Base-by-base conservation (phyloP, 1,284 basidiomycete genomes). In the Cryptococcus wingfieldii region DNA sequence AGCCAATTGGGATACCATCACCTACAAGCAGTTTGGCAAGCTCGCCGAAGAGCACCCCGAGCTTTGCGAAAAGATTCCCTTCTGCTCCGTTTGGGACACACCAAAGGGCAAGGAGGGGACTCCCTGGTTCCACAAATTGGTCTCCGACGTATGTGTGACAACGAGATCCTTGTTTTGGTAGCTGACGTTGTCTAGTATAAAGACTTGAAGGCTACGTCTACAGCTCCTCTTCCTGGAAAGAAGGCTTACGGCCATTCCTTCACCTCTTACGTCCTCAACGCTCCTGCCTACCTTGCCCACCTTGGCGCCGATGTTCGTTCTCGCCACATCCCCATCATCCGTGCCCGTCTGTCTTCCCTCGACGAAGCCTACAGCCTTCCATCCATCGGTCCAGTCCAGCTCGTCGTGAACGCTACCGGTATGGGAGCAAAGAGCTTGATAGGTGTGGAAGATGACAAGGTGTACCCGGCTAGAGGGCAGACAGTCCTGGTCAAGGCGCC, bases 51-150 rank as follows among this genome's bases (percentile, higher is more conserved):
- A 81, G 58, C 62, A 80, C 52, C 67, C 71, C 6, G 66, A 65
- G 51, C 58, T 70, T 25, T 67, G 62, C 48, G 62, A 82, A 79
- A 77, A 75, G 64, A 75, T 83, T 18, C 79, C 80, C 2, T 79
- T 79, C 49, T 77, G 61, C 54, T 67, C 81, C 39, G 81, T 80
- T 55, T 78, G 71, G 56, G 58, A 57, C 27, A 68, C 68, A 19
- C 69, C 62, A 10, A 64, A 64, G 18, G 59, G 59, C 31, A 63
- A 69, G 27, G 61, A 44, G 9, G 70, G 76, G 7, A 64, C 69
- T 10, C 60, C 80, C 4, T 84, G 83, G 83, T 86, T 80, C 76
- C 72, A 75, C 57, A 75, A 80, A 48, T 66, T 85, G 0, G 81
- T 81, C 49, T 79, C 74, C 52, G 79, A 80, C 54, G 84, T 84